Conservation (phyloP, 2,329 filamentous ascomycete species). For the Claviceps purpurea region DNA sequence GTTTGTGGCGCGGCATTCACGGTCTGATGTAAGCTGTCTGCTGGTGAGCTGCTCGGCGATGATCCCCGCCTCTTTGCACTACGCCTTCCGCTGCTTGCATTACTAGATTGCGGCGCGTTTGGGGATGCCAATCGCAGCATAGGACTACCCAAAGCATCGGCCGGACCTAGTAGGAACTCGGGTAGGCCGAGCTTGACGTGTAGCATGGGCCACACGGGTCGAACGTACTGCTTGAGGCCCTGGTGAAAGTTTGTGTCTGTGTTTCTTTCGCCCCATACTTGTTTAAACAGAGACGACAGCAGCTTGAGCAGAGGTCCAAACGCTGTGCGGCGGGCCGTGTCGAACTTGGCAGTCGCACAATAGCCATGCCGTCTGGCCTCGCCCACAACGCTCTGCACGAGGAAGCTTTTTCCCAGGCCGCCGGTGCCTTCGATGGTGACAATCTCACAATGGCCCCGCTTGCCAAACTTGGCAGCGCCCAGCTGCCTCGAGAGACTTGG, state of each 20-base stretch:
- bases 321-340: conserved; percentile 44
- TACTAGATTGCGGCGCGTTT: neutral
- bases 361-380: conserved; percentile 50
- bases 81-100: conserved; percentile 18
- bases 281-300: conserved; percentile 52
- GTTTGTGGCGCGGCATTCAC: conserved; percentile 31
- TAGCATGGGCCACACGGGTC: conserved; percentile 50
- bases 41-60: conserved; percentile 32
- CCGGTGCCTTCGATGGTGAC: conserved; percentile 47
- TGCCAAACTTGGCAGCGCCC: conserved; percentile 43
- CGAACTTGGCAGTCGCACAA: conserved; percentile 53
- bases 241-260: conserved; percentile 52
- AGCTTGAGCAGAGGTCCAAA: conserved; percentile 52
- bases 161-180: conserved; percentile 53
- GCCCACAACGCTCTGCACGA: conserved; percentile 48
- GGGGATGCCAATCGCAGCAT: conserved; percentile 3
- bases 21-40: conserved; percentile 15
- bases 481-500: conserved; percentile 40
- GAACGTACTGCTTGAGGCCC: conserved; percentile 46
- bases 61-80: conserved; percentile 31
- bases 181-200: conserved; percentile 48
- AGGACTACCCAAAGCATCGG: conserved; percentile 19
- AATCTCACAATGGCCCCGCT: conserved; percentile 50
- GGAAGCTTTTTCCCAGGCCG: conserved; percentile 51
- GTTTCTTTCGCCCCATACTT: conserved; percentile 53